These are phyloP conservation scores for Keithomyces neogunnii DNA, from an alignment of 2,329 filamentous ascomycete genomes.

Conservation along the genomic window DNA sequence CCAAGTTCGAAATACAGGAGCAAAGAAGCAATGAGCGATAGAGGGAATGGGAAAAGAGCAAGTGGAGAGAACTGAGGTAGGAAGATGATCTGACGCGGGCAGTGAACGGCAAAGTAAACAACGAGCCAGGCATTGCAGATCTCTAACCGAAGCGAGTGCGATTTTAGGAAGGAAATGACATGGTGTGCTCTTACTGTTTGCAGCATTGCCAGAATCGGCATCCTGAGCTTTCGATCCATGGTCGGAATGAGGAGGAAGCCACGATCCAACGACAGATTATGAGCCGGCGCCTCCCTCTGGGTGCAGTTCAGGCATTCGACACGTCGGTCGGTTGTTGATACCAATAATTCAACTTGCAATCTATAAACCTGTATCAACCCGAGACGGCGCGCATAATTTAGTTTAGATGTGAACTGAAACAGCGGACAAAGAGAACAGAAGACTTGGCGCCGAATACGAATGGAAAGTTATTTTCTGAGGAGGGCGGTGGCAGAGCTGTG, in stretches of 20 bases:
- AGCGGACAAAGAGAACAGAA: too few species aligned
- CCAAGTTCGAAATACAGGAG: slow-evolving; percentile 9
- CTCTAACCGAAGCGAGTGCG: slow-evolving; percentile 1
- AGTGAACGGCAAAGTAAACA: slow-evolving; percentile 4
- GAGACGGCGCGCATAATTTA: not conserved
- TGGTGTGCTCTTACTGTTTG: slow-evolving; percentile 7
- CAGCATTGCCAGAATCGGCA: not conserved
- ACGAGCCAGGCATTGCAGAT: not conserved
- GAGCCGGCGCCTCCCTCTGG: not conserved
- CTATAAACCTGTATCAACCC: not conserved
- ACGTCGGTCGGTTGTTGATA: not conserved
- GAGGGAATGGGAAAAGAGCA: slow-evolving; percentile 15
- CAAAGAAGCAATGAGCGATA: slow-evolving; percentile 15
- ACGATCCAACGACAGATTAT: not conserved
- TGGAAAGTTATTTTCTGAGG: not conserved
- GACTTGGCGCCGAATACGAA: too few species aligned
- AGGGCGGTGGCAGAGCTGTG: not conserved
- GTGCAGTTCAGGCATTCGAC: not conserved
- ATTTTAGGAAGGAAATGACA: slow-evolving; percentile 3
- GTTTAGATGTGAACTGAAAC: too few species aligned
- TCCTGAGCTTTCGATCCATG: not conserved
- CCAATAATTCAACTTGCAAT: not conserved
- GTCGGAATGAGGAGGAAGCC: slow-evolving; percentile 1
- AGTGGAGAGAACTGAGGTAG: slow-evolving; percentile 11
- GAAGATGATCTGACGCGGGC: slow-evolving; percentile 6